Evolutionary conservation across 2,329 filamentous ascomycete genomes (phyloP), one percentile per base, ranked within the genome.

Genomic region (Cladophialophora immunda): DNA sequence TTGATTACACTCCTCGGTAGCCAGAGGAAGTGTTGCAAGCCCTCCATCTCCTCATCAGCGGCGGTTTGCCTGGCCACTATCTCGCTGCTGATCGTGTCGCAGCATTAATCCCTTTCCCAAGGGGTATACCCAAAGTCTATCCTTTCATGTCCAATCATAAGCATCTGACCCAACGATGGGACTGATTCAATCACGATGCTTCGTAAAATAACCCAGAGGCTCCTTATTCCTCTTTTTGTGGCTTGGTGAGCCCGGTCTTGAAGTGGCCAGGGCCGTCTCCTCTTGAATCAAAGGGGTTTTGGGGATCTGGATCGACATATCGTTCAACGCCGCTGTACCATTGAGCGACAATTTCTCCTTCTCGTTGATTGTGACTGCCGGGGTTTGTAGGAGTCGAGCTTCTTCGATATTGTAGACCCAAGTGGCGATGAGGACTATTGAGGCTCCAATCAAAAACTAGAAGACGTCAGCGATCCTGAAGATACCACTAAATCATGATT

Each of bases 391-490:
- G 32, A 79, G 81, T 62, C 86, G 83, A 69, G 93, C 87, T 67
- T 70, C 66, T 74, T 76, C 63, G 32, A 86, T 85, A 68, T 88
- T 93, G 82, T 97, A 97, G 17, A 97, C 84, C 77, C 93, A 97
- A 1, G 93, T 96, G 2, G 94, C 90, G 50, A 87, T 84, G 0
- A 97, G 81, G 8, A 98, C 94, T 57, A 95, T 82, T 11, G 84
- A 83, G 0, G 94, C 94, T 62, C 95, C 95, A 58, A 93, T 68
- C 41, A 97, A 75, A 77, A 97, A 97, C 94, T 97, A 73, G 19
- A 60, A 45, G 7, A 13, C 54, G 60, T 55, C 67, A 60, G 60
- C 57, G 13, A n/a, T 47, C 22, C 17, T 17, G 13, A 25, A 15
- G 9, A 50, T 13, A 32, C 32, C 15, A 62, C 45, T 34, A 58